Evolutionary conservation across 441 rosid species (phyloP).

Genomic region (Erodium trifolium): DNA sequence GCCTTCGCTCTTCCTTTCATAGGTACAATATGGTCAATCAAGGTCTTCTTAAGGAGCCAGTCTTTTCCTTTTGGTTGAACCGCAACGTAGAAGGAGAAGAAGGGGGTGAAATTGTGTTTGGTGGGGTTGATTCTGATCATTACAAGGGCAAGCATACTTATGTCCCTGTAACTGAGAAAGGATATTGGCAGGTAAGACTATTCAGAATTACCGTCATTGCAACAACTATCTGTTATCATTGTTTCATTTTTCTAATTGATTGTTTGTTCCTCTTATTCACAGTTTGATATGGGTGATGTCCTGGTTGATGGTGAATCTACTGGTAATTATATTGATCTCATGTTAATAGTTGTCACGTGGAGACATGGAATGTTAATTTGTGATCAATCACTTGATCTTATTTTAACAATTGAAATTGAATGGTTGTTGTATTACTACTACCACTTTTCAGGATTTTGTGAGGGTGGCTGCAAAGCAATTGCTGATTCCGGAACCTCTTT

Average conservation of each 20-base stretch:
- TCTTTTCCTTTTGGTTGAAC: slow-evolving; percentile 78
- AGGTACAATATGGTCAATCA: slow-evolving; percentile 32
- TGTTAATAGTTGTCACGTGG: background rate
- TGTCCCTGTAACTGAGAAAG: slow-evolving; percentile 58
- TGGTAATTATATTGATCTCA: slow-evolving; percentile 25
- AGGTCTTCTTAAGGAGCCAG: slow-evolving; percentile 37
- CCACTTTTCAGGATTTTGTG: slow-evolving; percentile 41
- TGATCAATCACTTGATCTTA: background rate
- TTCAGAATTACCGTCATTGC: background rate
- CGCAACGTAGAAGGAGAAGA: slow-evolving; percentile 45
- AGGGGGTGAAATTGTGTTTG: slow-evolving; percentile 71
- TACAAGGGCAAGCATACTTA: slow-evolving; percentile 58
- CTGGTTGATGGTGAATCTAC: slow-evolving; percentile 45
- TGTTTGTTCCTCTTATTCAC: slow-evolving; percentile 15
- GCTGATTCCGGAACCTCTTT: slow-evolving; percentile 81
- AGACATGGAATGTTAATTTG: background rate
- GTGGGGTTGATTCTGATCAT: slow-evolving; percentile 52
- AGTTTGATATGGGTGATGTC: slow-evolving; percentile 72
- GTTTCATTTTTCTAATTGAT: slow-evolving; percentile 8
- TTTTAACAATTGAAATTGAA: slow-evolving; percentile 2
- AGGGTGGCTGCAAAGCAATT: slow-evolving; percentile 59
- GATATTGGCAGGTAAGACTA: slow-evolving; percentile 69
- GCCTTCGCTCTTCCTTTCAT: slow-evolving; percentile 9
- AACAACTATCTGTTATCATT: background rate
- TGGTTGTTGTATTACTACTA: background rate